Evolutionary conservation across 345 rosid genomes (phyloP), one percentile per base, ranked within the genome.

Genomic region (Murraya koenigii): DNA sequence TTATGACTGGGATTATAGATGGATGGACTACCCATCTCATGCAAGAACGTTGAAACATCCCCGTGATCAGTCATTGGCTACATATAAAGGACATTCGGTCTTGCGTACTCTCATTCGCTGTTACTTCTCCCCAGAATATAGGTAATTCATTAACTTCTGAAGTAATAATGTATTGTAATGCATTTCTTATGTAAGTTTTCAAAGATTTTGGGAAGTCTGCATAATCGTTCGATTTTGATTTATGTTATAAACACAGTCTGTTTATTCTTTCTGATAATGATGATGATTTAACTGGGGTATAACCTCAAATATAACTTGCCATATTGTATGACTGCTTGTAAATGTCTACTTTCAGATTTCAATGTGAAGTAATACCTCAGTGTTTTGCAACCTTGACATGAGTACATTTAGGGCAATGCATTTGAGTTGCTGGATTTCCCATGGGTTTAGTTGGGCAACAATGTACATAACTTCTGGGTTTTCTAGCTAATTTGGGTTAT

Each of bases 31-130:
- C 74, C 93, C 95, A 33, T n/a, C 55, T 19, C 69, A 76, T 23
- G 85, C 84, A 19, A 87, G 77, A 81, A 73, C 35, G 55, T 26
- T 74, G 83, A 87, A 87, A 38, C 95, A 91, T 80, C 87, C 92
- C 44, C 38, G 49, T 49, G 93, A 89, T 83, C 86, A 66, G 69
- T 91, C 93, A 32, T 60, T 91, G 82, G 86, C 89, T 74, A 91
- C 95, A 75, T 91, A 88, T 74, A 86, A 61, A 62, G 93, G 95
- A 65, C 95, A 89, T 79, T 85, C 89, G 10, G 88, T 91, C 78
- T 75, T 91, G 82, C 78, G 75, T 38, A 89, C 95, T 71, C 76
- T 89, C 74, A 88, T 91, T 55, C 91, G 91, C 55, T 91, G 95
- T 77, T 87, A 89, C 86, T 91, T 89, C 88, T 89, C 95, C 61